phyloP scores from a whole-genome alignment of 768 basidiomycete genomes.

The Sistotremastrum suecicum region DNA sequence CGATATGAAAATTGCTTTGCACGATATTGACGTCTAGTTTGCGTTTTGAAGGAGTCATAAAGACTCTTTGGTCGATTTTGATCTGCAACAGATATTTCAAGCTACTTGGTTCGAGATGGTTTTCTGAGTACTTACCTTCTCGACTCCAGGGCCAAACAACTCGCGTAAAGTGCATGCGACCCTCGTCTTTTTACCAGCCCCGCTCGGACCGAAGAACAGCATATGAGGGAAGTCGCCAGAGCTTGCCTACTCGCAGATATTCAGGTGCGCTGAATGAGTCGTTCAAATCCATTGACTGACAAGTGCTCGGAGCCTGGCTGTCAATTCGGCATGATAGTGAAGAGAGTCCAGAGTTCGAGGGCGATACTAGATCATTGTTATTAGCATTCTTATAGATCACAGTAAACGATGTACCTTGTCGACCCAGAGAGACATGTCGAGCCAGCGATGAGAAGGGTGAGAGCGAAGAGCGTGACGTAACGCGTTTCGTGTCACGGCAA shows the following conservation, averaged over 20 bases:
- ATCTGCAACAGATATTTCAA: conserved; percentile 36
- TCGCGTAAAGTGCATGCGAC: conserved; percentile 82
- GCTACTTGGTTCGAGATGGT: not conserved
- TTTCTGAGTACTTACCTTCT: conserved; percentile 47
- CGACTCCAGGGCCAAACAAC: conserved; percentile 81
- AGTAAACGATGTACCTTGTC: conserved; percentile 29
- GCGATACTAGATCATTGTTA: conserved; percentile 43
- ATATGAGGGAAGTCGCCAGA: conserved; percentile 96
- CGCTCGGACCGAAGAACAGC: conserved; percentile 94
- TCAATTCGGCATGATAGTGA: conserved; percentile 76
- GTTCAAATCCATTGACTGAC: conserved; percentile 23
- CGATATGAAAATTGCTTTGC: conserved; percentile 95
- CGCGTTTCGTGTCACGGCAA: no score
- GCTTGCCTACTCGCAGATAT: conserved; percentile 37
- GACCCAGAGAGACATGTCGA: conserved; percentile 56
- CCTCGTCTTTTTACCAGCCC: conserved; percentile 96
- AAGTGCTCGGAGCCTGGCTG: conserved; percentile 64
- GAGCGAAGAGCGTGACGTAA: not conserved
- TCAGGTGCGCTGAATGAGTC: not conserved
- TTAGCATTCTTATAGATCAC: not conserved
- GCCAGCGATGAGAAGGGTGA: not conserved
- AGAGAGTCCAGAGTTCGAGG: conserved; percentile 74
- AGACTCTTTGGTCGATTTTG: conserved; percentile 95
- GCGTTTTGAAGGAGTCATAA: conserved; percentile 84
- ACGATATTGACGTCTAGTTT: conserved; percentile 96